Conservation (phyloP, 805 yeast species). For the Saturnispora saitoi region DNA sequence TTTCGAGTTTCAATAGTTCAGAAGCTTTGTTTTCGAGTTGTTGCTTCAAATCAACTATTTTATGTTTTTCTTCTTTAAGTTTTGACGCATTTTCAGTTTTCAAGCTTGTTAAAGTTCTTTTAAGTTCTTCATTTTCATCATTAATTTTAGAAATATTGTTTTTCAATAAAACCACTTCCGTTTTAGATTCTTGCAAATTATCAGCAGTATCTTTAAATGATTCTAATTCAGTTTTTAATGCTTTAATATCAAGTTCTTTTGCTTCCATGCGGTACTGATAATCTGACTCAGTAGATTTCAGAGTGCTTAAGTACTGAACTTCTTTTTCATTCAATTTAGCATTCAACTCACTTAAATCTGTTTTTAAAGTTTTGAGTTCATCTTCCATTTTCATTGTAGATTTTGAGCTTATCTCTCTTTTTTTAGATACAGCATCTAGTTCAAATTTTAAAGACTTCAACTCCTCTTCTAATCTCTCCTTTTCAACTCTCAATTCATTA, state of each 20-base stretch:
- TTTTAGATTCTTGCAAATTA: background rate
- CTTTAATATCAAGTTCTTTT: background rate
- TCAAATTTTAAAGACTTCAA: background rate
- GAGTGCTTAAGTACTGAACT: background rate
- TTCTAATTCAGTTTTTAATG: background rate
- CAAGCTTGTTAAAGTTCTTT: background rate
- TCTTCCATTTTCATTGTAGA: background rate
- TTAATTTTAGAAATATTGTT: background rate
- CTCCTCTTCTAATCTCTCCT: background rate
- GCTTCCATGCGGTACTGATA: background rate
- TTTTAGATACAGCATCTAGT: background rate
- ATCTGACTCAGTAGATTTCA: background rate
- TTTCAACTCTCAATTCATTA: background rate
- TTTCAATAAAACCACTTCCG: background rate
- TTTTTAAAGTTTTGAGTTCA: background rate
- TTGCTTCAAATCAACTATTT: background rate
- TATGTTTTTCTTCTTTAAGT: background rate
- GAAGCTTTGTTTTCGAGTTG: background rate
- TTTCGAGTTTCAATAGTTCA: background rate
- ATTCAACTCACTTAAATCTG: background rate
- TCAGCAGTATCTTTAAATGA: background rate
- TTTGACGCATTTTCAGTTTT: background rate
- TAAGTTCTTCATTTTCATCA: background rate
- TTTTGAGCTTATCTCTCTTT: background rate
- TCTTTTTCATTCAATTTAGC: background rate